phyloP scores from a whole-genome alignment of 2,329 filamentous ascomycete genomes.

The Alternaria brassicicola region DNA sequence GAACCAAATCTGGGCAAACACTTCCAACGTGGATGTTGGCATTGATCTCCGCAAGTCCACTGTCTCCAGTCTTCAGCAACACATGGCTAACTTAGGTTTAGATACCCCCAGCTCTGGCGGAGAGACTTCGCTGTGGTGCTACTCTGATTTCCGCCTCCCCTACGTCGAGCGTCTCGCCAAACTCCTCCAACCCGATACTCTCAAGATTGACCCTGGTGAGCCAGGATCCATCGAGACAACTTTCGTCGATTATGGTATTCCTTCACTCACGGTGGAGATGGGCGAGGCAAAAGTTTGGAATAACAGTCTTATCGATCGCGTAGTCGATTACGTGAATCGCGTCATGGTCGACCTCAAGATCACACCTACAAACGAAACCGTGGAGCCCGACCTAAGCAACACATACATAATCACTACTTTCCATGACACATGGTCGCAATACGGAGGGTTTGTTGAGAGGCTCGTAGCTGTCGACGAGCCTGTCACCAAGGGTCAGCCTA shows the following conservation, averaged over 20 bases:
- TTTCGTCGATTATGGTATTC: slow-evolving; percentile 44
- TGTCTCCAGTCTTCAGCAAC: fast-evolving
- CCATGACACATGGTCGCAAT: slow-evolving; percentile 34
- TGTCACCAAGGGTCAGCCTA: slow-evolving; percentile 45
- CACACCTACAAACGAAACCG: slow-evolving; percentile 37
- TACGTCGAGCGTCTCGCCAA: slow-evolving; percentile 50
- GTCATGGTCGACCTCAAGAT: slow-evolving; percentile 32
- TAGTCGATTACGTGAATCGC: slow-evolving; percentile 37
- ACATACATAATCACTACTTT: slow-evolving; percentile 42
- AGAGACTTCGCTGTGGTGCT: slow-evolving; percentile 49
- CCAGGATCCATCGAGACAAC: slow-evolving; percentile 50
- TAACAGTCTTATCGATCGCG: slow-evolving; percentile 43
- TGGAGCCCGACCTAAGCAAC: slow-evolving; percentile 39
- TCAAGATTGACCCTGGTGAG: slow-evolving; percentile 50
- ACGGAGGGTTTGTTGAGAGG: slow-evolving; percentile 39
- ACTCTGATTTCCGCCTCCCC: slow-evolving; percentile 46
- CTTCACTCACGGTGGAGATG: slow-evolving; percentile 50
- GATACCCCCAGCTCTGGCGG: slow-evolving; percentile 48
- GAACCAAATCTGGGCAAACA: slow-evolving; percentile 49
- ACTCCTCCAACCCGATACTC: slow-evolving; percentile 47
- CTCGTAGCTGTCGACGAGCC: slow-evolving; percentile 42
- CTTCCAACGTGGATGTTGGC: slow-evolving; percentile 48
- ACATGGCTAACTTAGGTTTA: background rate
- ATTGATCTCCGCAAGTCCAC: slow-evolving; percentile 42
- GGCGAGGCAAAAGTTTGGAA: slow-evolving; percentile 50